Base-by-base conservation (phyloP, 177 flowering plant species). In the Vitis hybrid region DNA sequence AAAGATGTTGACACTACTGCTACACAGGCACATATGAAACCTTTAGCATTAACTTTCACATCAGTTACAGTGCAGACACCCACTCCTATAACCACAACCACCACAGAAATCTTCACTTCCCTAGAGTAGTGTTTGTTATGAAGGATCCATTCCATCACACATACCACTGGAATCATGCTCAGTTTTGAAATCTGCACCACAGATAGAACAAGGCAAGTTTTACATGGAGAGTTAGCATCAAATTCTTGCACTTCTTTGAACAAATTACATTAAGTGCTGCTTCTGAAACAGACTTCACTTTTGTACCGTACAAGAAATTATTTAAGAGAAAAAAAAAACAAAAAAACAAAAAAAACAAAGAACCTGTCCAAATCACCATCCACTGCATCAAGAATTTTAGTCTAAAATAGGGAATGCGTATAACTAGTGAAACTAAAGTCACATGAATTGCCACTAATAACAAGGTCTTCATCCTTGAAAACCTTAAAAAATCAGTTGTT, bases 91-190 rank as follows among this genome's bases (percentile, higher is more conserved):
- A 93, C 96, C 45, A 93, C 98, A 63, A 94, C 90, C 49, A 88
- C 60, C 55, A 94, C 98, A 60, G 96, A 68, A 70, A 84, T 66
- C 74, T 91, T 93, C 53, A 91, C 97, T 75, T 90, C 90, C 71
- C 65, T 89, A 0, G 91, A 78, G 83, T 86, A 93, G 62, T 78
- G 84, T 67, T 93, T 93, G 74, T 70, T 81, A 74, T 93, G 89
- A 71, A 93, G 81, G 64, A 93, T 86, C 98, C 98, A 93, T 66
- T 93, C 98, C 95, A 91, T 84, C 15, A 93, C 79, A 60, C 98
- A 93, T n/a, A 93, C 98, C 50, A 93, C 98, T 0, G 98, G 97
- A 75, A 93, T 93, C 97, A 93, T 91, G 84, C 98, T 92, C 59
- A 94, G 78, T 75, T 94, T 94, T 33, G 98, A 94, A 70, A 92